Conservation (phyloP, 768 basidiomycete genomes). For the Mycena latifolia region DNA sequence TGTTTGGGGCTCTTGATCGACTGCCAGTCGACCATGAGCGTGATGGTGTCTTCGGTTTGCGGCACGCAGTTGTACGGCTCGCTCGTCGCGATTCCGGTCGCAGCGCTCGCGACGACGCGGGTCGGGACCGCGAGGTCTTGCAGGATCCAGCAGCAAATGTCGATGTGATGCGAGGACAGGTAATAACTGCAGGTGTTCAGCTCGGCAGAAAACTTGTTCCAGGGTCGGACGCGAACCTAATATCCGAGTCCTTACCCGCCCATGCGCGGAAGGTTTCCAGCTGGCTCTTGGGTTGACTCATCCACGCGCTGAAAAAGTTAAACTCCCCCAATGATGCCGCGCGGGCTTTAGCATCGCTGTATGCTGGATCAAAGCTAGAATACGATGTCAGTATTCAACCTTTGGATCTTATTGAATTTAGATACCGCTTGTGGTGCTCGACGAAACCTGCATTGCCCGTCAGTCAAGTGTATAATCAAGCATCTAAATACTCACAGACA, state of each 20-base stretch:
- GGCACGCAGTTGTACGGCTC: slow-evolving; percentile 90
- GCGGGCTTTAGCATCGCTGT: slow-evolving; percentile 89
- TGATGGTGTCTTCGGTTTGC: slow-evolving; percentile 95
- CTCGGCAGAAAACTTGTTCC: neutral
- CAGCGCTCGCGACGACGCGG: slow-evolving; percentile 91
- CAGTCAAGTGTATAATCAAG: neutral
- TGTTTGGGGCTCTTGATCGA: slow-evolving; percentile 80
- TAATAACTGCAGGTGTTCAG: slow-evolving; percentile 74
- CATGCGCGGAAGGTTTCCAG: slow-evolving; percentile 95
- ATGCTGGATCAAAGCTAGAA: slow-evolving; percentile 86
- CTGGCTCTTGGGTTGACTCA: slow-evolving; percentile 97
- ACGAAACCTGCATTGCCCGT: slow-evolving; percentile 63
- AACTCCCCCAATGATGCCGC: slow-evolving; percentile 86
- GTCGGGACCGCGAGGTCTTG: slow-evolving; percentile 82
- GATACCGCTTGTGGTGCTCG: slow-evolving; percentile 91
- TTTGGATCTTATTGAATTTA: neutral
- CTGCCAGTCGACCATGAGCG: slow-evolving; percentile 95
- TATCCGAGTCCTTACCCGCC: slow-evolving; percentile 96
- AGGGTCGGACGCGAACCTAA: slow-evolving; percentile 63
- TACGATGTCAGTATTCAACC: neutral
- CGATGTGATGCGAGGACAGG: slow-evolving; percentile 95
- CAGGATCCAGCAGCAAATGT: slow-evolving; percentile 89
- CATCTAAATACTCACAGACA: slow-evolving; percentile 59
- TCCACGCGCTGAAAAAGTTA: slow-evolving; percentile 97
- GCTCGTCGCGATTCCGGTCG: slow-evolving; percentile 90